phyloP scores from a whole-genome alignment of 129 eudicot species.

The Scalesia atractyloides region DNA sequence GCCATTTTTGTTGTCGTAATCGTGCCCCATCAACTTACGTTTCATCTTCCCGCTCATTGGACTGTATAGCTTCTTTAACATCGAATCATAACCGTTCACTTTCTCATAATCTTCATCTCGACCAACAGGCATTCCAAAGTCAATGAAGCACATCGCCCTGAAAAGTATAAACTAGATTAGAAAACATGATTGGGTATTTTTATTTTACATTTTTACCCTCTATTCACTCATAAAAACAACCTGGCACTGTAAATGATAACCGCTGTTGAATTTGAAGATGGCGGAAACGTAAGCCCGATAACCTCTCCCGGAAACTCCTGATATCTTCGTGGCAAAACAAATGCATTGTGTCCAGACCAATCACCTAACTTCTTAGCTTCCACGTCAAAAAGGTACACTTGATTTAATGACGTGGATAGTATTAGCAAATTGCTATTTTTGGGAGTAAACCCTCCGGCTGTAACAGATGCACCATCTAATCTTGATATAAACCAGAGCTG shows the following conservation, averaged over 20 bases:
- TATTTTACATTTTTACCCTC: not conserved
- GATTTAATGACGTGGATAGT: conserved; percentile 80
- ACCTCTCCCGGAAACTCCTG: conserved; percentile 98
- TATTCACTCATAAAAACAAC: conserved; percentile 22
- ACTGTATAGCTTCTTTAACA: conserved; percentile 34
- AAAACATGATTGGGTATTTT: conserved; percentile 1
- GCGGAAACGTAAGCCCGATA: conserved; percentile 84
- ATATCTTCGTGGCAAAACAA: conserved; percentile 65
- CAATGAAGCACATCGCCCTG: conserved; percentile 95
- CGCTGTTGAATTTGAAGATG: conserved; percentile 55
- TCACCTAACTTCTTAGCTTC: conserved; percentile 93
- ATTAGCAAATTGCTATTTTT: conserved; percentile 78
- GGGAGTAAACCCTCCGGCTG: conserved; percentile 88
- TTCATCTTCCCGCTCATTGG: conserved; percentile 49
- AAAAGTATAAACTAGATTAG: not conserved
- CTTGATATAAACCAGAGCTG: conserved; percentile 98
- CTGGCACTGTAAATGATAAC: conserved; percentile 90
- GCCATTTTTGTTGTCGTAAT: conserved; percentile 40
- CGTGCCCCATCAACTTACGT: conserved; percentile 54
- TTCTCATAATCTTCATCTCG: conserved; percentile 49
- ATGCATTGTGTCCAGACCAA: conserved; percentile 75
- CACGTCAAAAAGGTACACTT: conserved; percentile 89
- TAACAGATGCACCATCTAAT: conserved; percentile 88
- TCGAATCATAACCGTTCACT: conserved; percentile 39
- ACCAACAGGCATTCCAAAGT: conserved; percentile 73